Evolutionary conservation across 306 rosid species (phyloP).

Genomic region (Cicer judaicum): DNA sequence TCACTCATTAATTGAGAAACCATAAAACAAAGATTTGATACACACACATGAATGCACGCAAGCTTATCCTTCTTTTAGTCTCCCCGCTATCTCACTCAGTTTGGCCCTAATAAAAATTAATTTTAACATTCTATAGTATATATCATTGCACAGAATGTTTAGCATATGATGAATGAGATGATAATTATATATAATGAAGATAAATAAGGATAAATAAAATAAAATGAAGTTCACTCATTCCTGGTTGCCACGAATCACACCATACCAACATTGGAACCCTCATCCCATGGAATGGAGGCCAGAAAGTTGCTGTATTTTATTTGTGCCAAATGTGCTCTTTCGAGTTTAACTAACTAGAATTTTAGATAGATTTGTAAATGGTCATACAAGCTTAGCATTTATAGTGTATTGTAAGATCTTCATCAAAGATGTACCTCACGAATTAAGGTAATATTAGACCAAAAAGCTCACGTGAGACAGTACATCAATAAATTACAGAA

Average conservation of each 20-base stretch:
- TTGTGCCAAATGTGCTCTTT: constrained; percentile 1
- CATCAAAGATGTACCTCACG: constrained; percentile 27
- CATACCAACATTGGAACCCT: constrained; percentile 5
- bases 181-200: constrained; percentile 3
- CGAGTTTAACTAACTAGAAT: constrained; percentile 18
- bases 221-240: neutral
- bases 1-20: constrained; percentile 9
- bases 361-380: constrained; percentile 16
- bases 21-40: neutral
- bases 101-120: constrained; percentile 1
- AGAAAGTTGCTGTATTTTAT: neutral
- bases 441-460: neutral
- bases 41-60: neutral
- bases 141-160: neutral
- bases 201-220: neutral
- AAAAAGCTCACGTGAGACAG: neutral
- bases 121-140: neutral
- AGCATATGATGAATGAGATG: constrained; percentile 1
- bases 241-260: constrained; percentile 21
- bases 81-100: neutral
- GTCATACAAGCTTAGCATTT: constrained; percentile 16
- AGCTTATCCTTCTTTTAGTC: neutral
- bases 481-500: constrained; percentile 9
- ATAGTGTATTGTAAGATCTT: constrained; percentile 22
- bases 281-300: constrained; percentile 30